Conservation (phyloP, 2,329 filamentous ascomycete species). For the Mycosphaerella sp. region DNA sequence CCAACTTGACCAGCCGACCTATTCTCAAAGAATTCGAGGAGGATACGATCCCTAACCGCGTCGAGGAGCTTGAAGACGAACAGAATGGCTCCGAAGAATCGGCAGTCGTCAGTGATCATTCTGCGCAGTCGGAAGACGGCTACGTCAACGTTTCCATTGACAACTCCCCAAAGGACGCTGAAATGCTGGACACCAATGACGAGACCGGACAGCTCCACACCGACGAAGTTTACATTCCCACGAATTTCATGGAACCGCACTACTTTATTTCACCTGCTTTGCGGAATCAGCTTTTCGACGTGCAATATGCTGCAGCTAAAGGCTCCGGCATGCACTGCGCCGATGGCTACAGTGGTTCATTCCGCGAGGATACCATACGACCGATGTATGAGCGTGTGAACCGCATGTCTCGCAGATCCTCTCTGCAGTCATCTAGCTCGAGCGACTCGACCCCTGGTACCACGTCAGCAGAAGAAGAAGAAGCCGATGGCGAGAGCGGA, state of each 20-base stretch:
- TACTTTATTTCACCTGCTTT: constrained; percentile 52
- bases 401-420: constrained; percentile 20
- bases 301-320: constrained; percentile 58
- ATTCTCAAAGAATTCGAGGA: constrained; percentile 50
- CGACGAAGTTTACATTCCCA: constrained; percentile 23
- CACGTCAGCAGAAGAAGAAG: constrained; percentile 12
- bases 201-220: background rate
- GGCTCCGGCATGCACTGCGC: constrained; percentile 55
- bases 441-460: constrained; percentile 20
- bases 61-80: constrained; percentile 26
- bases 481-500: constrained; percentile 24
- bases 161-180: constrained; percentile 36
- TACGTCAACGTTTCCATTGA: constrained; percentile 87
- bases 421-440: constrained; percentile 25
- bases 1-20: constrained; percentile 66
- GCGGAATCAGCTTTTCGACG: constrained; percentile 64
- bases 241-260: constrained; percentile 27
- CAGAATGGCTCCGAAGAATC: constrained; percentile 44
- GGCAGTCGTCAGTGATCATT: constrained; percentile 64
- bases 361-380: constrained; percentile 17
- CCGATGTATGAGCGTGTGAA: constrained; percentile 30
- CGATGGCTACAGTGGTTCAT: constrained; percentile 34
- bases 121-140: constrained; percentile 81
- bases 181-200: constrained; percentile 5
- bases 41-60: constrained; percentile 1